A percentile compares a stretch with the other conserved stretches of the same genome.
phyloP scores from a whole-genome alignment of 768 basidiomycete genomes.

The Mycena sanguinolenta region DNA sequence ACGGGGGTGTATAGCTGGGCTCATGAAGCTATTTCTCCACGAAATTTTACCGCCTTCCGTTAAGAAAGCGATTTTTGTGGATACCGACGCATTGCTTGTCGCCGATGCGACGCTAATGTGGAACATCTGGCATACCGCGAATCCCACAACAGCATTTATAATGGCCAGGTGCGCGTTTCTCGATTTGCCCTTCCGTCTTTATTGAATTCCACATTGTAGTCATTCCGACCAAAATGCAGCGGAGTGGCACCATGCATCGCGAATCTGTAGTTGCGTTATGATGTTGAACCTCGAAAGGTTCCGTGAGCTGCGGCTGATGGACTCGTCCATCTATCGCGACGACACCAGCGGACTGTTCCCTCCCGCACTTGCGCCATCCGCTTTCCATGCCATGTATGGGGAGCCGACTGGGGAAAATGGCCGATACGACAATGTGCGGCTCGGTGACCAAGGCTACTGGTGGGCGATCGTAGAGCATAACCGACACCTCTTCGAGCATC shows the following conservation, averaged over 20 bases:
- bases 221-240: conserved; percentile 56
- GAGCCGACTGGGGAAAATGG: conserved; percentile 51
- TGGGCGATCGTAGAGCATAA: conserved; percentile 65
- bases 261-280: conserved; percentile 67
- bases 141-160: conserved; percentile 52
- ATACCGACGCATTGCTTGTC: conserved; percentile 66
- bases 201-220: conserved; percentile 30
- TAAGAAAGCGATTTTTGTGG: conserved; percentile 62
- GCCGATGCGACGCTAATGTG: conserved; percentile 61
- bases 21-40: conserved; percentile 68
- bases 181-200: no score
- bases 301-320: conserved; percentile 60
- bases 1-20: conserved; percentile 51
- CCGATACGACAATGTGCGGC: conserved; percentile 57
- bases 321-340: conserved; percentile 55
- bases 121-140: conserved; percentile 53
- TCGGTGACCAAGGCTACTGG: conserved; percentile 68
- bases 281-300: conserved; percentile 62
- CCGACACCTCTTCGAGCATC: conserved; percentile 55
- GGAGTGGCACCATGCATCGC: conserved; percentile 61
- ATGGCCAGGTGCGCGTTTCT: conserved; percentile 46
- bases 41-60: conserved; percentile 60
- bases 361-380: conserved; percentile 53
- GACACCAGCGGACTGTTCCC: conserved; percentile 41
- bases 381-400: conserved; percentile 61